Percentiles rank a stretch among this genome's conserved stretches.
Conservation (phyloP, 768 basidiomycete genomes). For the Suillus subalutaceus region DNA sequence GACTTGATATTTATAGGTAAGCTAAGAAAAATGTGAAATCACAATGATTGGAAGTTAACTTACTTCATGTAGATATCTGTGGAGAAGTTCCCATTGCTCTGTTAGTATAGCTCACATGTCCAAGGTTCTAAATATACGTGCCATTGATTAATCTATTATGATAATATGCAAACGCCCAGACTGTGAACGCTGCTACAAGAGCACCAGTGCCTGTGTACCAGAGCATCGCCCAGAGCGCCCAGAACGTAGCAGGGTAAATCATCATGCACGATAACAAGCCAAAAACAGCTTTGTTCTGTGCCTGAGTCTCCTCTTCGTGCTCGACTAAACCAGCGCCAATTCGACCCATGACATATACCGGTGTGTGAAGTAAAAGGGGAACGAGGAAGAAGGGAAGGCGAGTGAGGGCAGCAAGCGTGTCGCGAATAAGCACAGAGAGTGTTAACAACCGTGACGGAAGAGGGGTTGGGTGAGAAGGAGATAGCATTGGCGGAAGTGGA, state of each 20-base stretch:
- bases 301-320: slow-evolving; percentile 92
- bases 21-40: neutral
- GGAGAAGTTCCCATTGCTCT: neutral
- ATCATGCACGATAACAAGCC: slow-evolving; percentile 73
- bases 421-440: slow-evolving; percentile 74
- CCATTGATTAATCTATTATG: slow-evolving; percentile 88
- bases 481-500: slow-evolving; percentile 81
- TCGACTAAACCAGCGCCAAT: slow-evolving; percentile 73
- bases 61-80: slow-evolving; percentile 81
- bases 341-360: slow-evolving; percentile 82
- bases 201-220: slow-evolving; percentile 77
- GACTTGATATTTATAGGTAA: slow-evolving; percentile 42
- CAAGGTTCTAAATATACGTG: slow-evolving; percentile 38
- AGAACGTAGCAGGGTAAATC: slow-evolving; percentile 85
- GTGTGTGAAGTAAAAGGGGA: slow-evolving; percentile 81
- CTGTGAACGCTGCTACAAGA: slow-evolving; percentile 63
- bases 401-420: slow-evolving; percentile 69
- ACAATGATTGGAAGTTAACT: slow-evolving; percentile 25
- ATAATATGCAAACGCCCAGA: slow-evolving; percentile 82
- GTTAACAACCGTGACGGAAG: slow-evolving; percentile 86
- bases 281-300: slow-evolving; percentile 95
- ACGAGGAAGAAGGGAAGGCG: slow-evolving; percentile 89
- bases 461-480: slow-evolving; percentile 69
- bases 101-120: slow-evolving; percentile 3
- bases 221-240: slow-evolving; percentile 83